Base-by-base conservation (phyloP, 768 basidiomycete species). In the Clitopilus hobsonii region DNA sequence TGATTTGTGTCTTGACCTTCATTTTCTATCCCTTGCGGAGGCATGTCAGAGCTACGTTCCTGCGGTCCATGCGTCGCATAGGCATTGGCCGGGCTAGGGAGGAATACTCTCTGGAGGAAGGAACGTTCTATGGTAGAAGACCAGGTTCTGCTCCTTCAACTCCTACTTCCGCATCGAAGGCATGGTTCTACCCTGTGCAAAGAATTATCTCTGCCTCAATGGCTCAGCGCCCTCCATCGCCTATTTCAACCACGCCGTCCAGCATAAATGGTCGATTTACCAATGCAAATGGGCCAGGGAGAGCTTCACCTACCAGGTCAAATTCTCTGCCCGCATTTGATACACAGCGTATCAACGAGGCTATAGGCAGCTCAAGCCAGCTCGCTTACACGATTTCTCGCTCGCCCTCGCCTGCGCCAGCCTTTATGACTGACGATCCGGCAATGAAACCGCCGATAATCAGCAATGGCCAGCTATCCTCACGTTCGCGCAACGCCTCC, bases 401-500 rank as follows among this genome's bases (percentile, higher is more conserved):
- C 20, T 74, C 77, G 1, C 71, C 81, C 13, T 83, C 82, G 1
- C 79, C 82, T 3, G 69, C 73, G 1, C 74, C 77, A 7, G 64
- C 66, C 11, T 72, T 74, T 38, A 58, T 74, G 4, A 45, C 11
- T 16, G 77, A 79, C 38, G 71, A 70, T 49, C 66, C 60, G n/a
- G 56, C 60, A 50, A 55, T 59, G 13, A 65, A 63, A 10, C 48
- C 54, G 4, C n/a, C n/a, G 36, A 28, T 63, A 58, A 32, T 61
- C 59, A 6, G 56, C 38, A 36, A 60, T 55, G 60, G 58, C 60
- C 64, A 70, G 65, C 63, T 81, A 52, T 77, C 80, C 24, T 72
- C 81, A 49, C 80, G 88, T 14, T 89, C 88, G 60, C 74, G 84
- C 60, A 89, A 88, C 58, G 74, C 77, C 6, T 89, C 87, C 3